Base-by-base conservation (phyloP, 2,329 filamentous ascomycete genomes). In the Penicillium fuscoglaucum region DNA sequence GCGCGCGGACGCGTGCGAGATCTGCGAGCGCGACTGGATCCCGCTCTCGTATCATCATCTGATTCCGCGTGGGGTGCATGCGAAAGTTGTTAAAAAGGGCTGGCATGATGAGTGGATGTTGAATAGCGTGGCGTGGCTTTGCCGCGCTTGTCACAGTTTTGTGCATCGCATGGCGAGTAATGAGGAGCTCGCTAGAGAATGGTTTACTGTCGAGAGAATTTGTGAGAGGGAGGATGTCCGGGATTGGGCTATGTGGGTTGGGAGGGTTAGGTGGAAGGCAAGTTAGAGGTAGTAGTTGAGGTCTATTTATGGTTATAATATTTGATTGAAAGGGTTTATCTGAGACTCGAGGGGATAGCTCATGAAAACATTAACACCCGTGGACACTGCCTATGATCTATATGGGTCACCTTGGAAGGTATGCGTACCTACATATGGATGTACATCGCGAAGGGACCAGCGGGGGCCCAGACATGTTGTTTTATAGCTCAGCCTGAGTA, bases 111-210 rank as follows among this genome's bases (percentile, higher is more conserved):
- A 86, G 61, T 89, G 90, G 72, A 84, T 87, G 75, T 72, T 96
- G 73, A 86, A 90, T 68, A 91, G 87, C 70, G 91, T 95, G 21
- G 91, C 91, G 13, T 96, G 91, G 91, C 75, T 96, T 64, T 96
- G 91, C 74, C 82, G 90, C 50, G 89, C 90, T 2, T 96, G 91
- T 68, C 91, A 96, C 78, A 85, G 83, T 43, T 92, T 91, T 71
- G 90, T 96, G 71, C 91, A 96, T 78, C 79, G 85, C 40, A 84
- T 92, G 69, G 87, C 85, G 35, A 81, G 77, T 5, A 91, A 95
- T 70, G 91, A 96, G 80, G 90, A 90, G 66, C 76, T 96, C 65
- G 91, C 91, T 15, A 81, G 83, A 66, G 78, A 87, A 54, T 91
- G 82, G 71, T 91, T 86, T 75, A 93, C 86, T 0, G 84, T 95